Conservation (phyloP, 192 early-diverging fungal genomes). For the Obelidium mucronatum region DNA sequence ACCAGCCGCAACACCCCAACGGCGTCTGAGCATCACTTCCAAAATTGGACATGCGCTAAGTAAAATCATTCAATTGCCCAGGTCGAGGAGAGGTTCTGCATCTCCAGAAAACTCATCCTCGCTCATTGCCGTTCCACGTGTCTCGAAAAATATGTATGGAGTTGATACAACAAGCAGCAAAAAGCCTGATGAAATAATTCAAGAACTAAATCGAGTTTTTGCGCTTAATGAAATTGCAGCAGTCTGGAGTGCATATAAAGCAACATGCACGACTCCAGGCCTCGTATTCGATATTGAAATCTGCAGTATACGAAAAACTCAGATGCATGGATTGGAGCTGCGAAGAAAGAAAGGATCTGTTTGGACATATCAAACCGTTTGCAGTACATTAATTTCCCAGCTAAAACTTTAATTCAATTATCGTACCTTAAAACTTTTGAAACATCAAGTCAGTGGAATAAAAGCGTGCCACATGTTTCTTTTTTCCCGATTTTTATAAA, state of each 20-base stretch:
- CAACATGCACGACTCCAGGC: conserved; percentile 29
- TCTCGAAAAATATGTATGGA: conserved; percentile 42
- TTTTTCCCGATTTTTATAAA: too few relatives aligned
- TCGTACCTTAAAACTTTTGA: too few relatives aligned
- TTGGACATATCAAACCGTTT: conserved; percentile 51
- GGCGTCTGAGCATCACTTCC: conserved; percentile 9
- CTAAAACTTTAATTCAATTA: conserved; percentile 40
- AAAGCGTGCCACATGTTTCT: too few relatives aligned
- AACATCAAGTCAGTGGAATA: too few relatives aligned
- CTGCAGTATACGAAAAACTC: conserved; percentile 46
- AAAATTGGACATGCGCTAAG: conserved; percentile 27
- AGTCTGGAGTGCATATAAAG: conserved; percentile 37
- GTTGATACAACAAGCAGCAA: conserved; percentile 57
- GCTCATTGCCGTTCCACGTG: conserved; percentile 15
- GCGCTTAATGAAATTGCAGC: conserved; percentile 28
- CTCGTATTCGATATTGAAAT: conserved; percentile 54
- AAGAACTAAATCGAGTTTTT: conserved; percentile 50
- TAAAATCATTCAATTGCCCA: conserved; percentile 23
- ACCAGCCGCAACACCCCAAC: background rate
- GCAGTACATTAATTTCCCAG: conserved; percentile 50
- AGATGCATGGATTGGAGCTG: conserved; percentile 54
- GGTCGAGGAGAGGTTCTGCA: conserved; percentile 16
- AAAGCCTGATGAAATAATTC: conserved; percentile 42
- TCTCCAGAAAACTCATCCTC: conserved; percentile 19
- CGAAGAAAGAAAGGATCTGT: conserved; percentile 49